A percentile compares a stretch with the other conserved stretches of the same genome.
These are phyloP conservation scores for Xylaria sp. DNA, from an alignment of 2,329 filamentous ascomycete genomes.

Conservation along the genomic window DNA sequence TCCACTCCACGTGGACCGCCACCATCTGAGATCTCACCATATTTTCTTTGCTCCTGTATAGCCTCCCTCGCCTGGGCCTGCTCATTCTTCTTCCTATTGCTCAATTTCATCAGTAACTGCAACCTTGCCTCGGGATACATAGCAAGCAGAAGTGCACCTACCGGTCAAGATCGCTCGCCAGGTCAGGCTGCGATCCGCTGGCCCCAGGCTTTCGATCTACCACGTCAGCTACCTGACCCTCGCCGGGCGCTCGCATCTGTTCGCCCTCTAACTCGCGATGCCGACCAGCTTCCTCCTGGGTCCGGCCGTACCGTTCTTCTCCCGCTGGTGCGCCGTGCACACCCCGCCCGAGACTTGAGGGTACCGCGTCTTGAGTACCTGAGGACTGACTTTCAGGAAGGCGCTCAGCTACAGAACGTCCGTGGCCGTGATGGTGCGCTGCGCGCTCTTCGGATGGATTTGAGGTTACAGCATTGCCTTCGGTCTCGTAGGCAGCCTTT, in stretches of 20 bases:
- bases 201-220: conserved; percentile 47
- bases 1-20: conserved; percentile 42
- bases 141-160: conserved; percentile 34
- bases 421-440: conserved; percentile 32
- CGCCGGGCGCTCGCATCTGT: conserved; percentile 46
- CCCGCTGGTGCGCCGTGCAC: conserved; percentile 43
- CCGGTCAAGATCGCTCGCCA: conserved; percentile 49
- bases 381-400: conserved; percentile 36
- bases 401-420: conserved; percentile 39
- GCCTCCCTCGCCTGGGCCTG: conserved; percentile 43
- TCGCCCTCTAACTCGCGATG: conserved; percentile 47
- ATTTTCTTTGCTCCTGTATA: conserved; percentile 45
- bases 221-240: conserved; percentile 46
- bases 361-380: conserved; percentile 38
- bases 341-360: conserved; percentile 46
- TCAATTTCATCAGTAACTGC: conserved; percentile 14
- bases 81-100: conserved; percentile 47
- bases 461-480: conserved; percentile 44
- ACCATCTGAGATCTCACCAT: conserved; percentile 42
- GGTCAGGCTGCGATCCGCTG: conserved; percentile 46
- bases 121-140: neutral
- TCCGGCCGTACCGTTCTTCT: conserved; percentile 42
- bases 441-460: conserved; percentile 44
- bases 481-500: conserved; percentile 43
- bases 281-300: conserved; percentile 40